Conservation (phyloP, 208 protist species). For the Trypanosoma boissoni region DNA sequence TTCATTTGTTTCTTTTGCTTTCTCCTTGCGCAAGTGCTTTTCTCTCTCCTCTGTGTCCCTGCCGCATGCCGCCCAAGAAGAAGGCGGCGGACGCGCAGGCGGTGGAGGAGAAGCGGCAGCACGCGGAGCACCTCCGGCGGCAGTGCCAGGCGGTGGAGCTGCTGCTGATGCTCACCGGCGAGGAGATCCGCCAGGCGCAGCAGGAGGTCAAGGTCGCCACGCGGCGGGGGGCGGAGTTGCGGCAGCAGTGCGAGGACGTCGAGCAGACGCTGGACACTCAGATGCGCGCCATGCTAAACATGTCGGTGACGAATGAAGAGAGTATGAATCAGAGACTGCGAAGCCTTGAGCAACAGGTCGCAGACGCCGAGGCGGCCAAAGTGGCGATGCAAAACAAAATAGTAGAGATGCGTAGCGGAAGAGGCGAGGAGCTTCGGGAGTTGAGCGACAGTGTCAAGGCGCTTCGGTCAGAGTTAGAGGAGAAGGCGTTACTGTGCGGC, state of each 20-base stretch:
- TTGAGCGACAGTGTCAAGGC: constrained; percentile 84
- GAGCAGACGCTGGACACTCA: constrained; percentile 54
- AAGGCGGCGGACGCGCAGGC: constrained; percentile 47
- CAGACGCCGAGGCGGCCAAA: constrained; percentile 67
- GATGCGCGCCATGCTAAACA: constrained; percentile 51
- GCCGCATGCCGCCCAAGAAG: constrained; percentile 38
- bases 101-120: constrained; percentile 60
- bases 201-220: constrained; percentile 52
- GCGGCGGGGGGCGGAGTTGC: constrained; percentile 50
- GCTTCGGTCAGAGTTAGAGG: constrained; percentile 77
- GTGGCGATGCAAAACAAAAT: constrained; percentile 52
- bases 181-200: constrained; percentile 54
- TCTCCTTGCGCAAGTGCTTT: neutral
- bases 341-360: constrained; percentile 58
- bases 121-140: constrained; percentile 44
- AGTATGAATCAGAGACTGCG: constrained; percentile 77
- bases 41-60: neutral
- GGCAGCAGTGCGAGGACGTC: constrained; percentile 55
- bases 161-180: constrained; percentile 75
- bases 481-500: constrained; percentile 88
- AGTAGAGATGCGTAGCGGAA: constrained; percentile 43
- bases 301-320: constrained; percentile 70
- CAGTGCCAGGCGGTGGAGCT: constrained; percentile 77
- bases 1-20: neutral
- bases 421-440: constrained; percentile 62